Evolutionary conservation across 169 alveolate species (phyloP).

Genomic region (Cryptosporidium sp.): DNA sequence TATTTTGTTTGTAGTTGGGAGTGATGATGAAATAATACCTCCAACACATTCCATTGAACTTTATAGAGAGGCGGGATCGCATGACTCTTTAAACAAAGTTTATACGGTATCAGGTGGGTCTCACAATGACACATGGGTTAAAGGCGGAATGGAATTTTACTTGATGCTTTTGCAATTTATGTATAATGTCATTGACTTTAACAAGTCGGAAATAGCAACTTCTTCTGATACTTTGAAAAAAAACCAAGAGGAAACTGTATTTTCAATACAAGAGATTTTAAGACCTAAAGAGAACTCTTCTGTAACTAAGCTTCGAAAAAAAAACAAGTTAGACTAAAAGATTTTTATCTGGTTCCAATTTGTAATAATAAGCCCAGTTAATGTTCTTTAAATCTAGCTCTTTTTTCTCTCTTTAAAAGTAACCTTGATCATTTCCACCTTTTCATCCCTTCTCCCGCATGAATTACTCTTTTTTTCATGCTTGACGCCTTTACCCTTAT

Average conservation of each 20-base stretch:
- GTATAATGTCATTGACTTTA: neutral
- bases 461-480: no score
- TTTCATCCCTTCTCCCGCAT: no score
- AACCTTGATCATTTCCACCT: no score
- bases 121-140: constrained; percentile 11
- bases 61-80: neutral
- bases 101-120: neutral
- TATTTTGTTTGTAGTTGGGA: constrained; percentile 63
- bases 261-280: neutral
- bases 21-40: constrained; percentile 43
- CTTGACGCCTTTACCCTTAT: neutral
- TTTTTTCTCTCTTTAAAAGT: no score
- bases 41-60: constrained; percentile 24
- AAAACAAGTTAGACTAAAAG: neutral
- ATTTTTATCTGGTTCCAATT: neutral
- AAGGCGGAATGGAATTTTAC: constrained; percentile 18
- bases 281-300: neutral
- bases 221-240: neutral
- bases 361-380: no score
- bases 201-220: neutral
- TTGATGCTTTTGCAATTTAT: neutral
- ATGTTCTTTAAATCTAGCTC: no score
- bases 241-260: neutral
- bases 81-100: neutral
- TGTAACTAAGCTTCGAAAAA: neutral